These are phyloP conservation scores for Spinacia oleracea DNA, from an alignment of 179 eudicot genomes.

Conservation along the genomic window DNA sequence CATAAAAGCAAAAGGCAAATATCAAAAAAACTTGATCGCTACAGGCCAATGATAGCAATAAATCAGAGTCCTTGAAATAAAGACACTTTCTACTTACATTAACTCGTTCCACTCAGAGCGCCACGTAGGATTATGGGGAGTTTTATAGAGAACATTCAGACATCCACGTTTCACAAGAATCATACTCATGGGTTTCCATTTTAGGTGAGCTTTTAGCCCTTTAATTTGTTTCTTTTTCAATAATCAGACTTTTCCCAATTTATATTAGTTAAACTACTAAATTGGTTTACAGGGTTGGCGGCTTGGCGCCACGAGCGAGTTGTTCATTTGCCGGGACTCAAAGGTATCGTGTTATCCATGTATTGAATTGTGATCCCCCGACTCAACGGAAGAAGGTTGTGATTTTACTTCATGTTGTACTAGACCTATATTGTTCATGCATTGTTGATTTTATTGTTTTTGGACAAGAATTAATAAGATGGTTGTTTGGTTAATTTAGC, in stretches of 20 bases:
- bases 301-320: conserved; percentile 66
- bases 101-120: no score
- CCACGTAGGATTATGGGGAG: no score
- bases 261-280: conserved; percentile 7
- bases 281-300: conserved; percentile 63
- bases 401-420: background rate
- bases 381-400: conserved; percentile 77
- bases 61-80: no score
- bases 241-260: background rate
- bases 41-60: no score
- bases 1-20: no score
- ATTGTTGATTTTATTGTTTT: background rate
- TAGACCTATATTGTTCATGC: background rate
- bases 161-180: conserved; percentile 74
- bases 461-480: background rate
- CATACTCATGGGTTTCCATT: conserved; percentile 74
- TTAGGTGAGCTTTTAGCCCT: conserved; percentile 44
- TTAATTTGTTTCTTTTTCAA: background rate
- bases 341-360: conserved; percentile 61
- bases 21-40: no score
- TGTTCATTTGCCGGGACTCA: conserved; percentile 36
- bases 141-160: no score
- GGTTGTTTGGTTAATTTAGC: background rate
- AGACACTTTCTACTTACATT: no score
- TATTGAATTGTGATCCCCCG: conserved; percentile 60